phyloP scores from a whole-genome alignment of 2,329 filamentous ascomycete species.

The Elsinoe fawcettii region DNA sequence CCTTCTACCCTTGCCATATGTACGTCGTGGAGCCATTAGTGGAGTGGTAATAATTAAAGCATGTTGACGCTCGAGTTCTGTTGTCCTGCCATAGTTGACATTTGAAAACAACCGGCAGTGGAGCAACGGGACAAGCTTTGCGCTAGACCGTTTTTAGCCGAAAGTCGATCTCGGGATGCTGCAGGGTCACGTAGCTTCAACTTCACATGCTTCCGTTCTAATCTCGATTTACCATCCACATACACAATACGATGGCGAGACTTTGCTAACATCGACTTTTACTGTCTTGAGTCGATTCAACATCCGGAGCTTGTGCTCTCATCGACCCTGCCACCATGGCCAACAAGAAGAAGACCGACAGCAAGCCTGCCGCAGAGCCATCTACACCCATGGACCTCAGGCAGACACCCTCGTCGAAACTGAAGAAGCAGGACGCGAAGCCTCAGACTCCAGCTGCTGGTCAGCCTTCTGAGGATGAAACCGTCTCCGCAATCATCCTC shows the following conservation, averaged over 20 bases:
- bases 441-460: background rate
- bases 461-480: background rate
- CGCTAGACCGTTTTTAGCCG: background rate
- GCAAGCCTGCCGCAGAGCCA: background rate
- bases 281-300: background rate
- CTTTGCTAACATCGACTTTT: background rate
- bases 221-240: background rate
- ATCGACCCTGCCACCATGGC: background rate
- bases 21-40: background rate
- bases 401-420: background rate
- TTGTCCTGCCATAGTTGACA: background rate
- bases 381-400: background rate
- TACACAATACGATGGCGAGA: background rate
- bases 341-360: conserved; percentile 3
- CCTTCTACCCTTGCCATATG: background rate
- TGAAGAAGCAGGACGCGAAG: background rate
- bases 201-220: background rate
- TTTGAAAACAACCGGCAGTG: background rate
- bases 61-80: background rate
- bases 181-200: conserved; percentile 11
- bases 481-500: background rate
- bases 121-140: background rate
- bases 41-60: background rate
- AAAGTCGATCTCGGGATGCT: background rate
- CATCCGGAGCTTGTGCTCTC: background rate